A percentile compares a stretch with the other conserved stretches of the same genome.
Evolutionary conservation across 495 filamentous ascomycete species (phyloP).

Genomic region (Penicillium ochrochloron): DNA sequence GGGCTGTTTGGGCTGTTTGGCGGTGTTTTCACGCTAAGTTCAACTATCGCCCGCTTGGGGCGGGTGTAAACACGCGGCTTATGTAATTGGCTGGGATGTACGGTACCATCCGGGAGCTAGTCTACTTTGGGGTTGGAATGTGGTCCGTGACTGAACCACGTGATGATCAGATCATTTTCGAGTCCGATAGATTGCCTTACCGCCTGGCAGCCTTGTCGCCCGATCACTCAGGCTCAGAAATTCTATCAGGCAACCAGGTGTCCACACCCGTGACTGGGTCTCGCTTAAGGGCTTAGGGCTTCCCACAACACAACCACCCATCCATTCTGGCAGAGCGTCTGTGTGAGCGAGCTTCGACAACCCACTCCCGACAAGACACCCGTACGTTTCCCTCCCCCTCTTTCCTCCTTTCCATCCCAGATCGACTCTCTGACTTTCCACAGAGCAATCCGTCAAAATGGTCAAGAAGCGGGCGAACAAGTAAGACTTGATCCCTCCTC

Average conservation of each 20-base stretch:
- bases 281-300: conserved; percentile 55
- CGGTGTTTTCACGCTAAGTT: conserved; percentile 8
- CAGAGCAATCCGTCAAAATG: conserved; percentile 80
- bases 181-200: neutral
- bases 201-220: neutral
- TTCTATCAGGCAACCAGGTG: conserved; percentile 10
- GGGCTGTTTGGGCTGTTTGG: conserved; percentile 8
- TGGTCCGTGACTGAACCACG: conserved; percentile 16
- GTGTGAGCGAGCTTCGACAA: conserved; percentile 49
- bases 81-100: conserved; percentile 17
- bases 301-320: conserved; percentile 51
- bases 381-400: conserved; percentile 44
- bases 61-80: conserved; percentile 32
- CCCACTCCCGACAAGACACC: conserved; percentile 53
- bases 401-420: conserved; percentile 25
- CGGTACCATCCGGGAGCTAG: conserved; percentile 33
- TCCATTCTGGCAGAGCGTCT: conserved; percentile 45
- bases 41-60: conserved; percentile 10
- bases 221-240: conserved; percentile 9
- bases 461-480: conserved; percentile 99
- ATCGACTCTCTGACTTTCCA: conserved; percentile 35
- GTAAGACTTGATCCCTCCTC: conserved; percentile 56
- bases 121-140: conserved; percentile 4
- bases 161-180: conserved; percentile 8
- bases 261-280: conserved; percentile 27